Conservation (phyloP, 2,329 filamentous ascomycete species). For the Rutstroemia sp. region DNA sequence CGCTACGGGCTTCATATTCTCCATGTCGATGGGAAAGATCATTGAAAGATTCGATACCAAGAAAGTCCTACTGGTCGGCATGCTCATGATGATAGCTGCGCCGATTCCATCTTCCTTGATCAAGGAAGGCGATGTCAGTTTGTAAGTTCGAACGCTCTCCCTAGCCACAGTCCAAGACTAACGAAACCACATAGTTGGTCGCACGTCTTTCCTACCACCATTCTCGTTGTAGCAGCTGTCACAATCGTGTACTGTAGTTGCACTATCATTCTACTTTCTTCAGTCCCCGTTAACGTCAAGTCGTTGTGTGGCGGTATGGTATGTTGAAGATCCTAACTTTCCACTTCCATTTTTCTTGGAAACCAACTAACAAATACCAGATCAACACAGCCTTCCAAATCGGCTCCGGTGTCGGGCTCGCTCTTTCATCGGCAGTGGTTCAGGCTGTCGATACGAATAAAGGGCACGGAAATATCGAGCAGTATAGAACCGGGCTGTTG, state of each 20-base stretch:
- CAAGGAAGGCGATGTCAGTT: neutral
- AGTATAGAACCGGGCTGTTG: conserved; percentile 36
- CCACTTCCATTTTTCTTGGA: neutral
- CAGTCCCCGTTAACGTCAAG: conserved; percentile 35
- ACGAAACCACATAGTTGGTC: neutral
- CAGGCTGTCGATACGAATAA: conserved; percentile 33
- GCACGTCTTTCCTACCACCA: neutral
- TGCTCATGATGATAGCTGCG: conserved; percentile 5
- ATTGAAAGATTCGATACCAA: conserved; percentile 32
- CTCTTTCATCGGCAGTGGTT: conserved; percentile 33
- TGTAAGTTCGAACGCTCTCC: neutral
- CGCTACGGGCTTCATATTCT: conserved; percentile 32
- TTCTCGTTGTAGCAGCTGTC: conserved; percentile 33
- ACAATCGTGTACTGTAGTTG: conserved; percentile 36
- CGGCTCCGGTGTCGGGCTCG: conserved; percentile 34
- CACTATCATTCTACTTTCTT: conserved; percentile 34
- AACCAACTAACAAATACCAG: neutral
- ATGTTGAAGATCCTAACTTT: neutral
- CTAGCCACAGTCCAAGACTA: neutral
- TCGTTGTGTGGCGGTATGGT: conserved; percentile 34
- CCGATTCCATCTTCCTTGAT: conserved; percentile 2
- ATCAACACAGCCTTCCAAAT: conserved; percentile 39
- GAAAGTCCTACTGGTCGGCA: conserved; percentile 1
- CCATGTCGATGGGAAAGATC: conserved; percentile 31
- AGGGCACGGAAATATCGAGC: conserved; percentile 27